A percentile compares a stretch with the other conserved stretches of the same genome.
phyloP scores from a whole-genome alignment of 306 rosid genomes.

The Rosa persica region DNA sequence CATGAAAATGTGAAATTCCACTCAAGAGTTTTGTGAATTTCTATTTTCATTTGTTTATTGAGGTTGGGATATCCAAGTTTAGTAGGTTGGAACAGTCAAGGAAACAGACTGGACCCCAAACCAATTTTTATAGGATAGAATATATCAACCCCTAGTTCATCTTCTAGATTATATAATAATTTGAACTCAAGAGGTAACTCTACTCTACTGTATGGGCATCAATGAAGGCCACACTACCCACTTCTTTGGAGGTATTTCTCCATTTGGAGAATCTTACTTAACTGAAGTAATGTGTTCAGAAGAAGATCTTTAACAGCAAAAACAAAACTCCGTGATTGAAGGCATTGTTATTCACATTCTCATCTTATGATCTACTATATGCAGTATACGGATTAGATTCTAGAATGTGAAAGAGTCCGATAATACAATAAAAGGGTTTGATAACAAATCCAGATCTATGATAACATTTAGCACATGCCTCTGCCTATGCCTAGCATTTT shows the following conservation, averaged over 20 bases:
- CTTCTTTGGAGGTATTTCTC: neutral
- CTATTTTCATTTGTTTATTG: slow-evolving; percentile 1
- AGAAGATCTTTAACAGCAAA: neutral
- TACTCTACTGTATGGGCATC: neutral
- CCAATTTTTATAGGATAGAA: slow-evolving; percentile 2
- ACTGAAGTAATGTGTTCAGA: neutral
- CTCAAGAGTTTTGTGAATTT: slow-evolving; percentile 31
- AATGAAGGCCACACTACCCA: slow-evolving; percentile 1
- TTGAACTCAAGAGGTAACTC: neutral
- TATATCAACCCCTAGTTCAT: neutral
- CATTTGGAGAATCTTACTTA: neutral
- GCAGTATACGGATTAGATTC: neutral
- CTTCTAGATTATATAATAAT: neutral
- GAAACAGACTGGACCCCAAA: slow-evolving; percentile 10
- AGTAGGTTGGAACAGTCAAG: slow-evolving; percentile 11
- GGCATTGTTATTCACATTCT: neutral
- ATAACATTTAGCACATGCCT: neutral
- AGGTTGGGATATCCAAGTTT: slow-evolving; percentile 19
- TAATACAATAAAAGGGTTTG: neutral
- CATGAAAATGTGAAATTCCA: slow-evolving; percentile 1
- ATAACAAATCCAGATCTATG: neutral
- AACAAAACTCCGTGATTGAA: neutral
- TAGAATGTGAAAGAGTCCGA: neutral
- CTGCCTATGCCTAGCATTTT: neutral
- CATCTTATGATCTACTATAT: neutral